Base-by-base conservation (phyloP, 208 protist genomes). In the Zelonia costaricensis region DNA sequence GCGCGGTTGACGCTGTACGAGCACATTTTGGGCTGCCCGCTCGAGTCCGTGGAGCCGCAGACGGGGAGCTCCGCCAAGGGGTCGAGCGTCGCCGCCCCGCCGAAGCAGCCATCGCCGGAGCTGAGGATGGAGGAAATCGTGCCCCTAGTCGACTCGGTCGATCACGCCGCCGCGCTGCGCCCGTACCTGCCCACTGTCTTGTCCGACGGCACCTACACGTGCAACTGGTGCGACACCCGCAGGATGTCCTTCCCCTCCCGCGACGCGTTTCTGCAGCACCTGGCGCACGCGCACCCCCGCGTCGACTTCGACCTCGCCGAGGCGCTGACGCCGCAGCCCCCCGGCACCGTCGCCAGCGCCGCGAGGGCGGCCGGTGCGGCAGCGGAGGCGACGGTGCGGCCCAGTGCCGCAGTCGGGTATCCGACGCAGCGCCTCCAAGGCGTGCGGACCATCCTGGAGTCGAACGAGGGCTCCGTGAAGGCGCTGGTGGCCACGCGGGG, bases 261-360 rank as follows among this genome's bases (percentile, higher is more conserved):
- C 5, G 91, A 96, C 56, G 76, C 79, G 10, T 87, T 96, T 62
- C 81, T 96, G 10, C 51, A 68, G 36, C 91, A 96, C 72, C 83
- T 96, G 7, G 67, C 77, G 28, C 62, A 84, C 28, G 71, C 63
- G n/a, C 91, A 96, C 66, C 77, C 81, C 0, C 56, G 67, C 38
- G 57, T 96, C 36, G 82, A 93, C 33, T 58, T 93, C 22, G 87
- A 93, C 39, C 61, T 68, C 13, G 62, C 92, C 13, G 91, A 96
- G 81, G 31, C 58, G 16, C 72, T 77, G 25, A 77, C 90, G 12
- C 79, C 76, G 31, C 15, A 40, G 40, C 56, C 59, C 39, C 52
- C 71, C 20, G 36, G 62, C 5, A 5, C 64, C n/a, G 18, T 28
- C 10, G 3, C 18, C 16, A 25, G 25, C 28, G 23, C 40, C 15